A percentile compares a stretch with the other conserved stretches of the same genome.
Conservation (phyloP, 2,329 filamentous ascomycete species). For the Aspergillus uvarum region DNA sequence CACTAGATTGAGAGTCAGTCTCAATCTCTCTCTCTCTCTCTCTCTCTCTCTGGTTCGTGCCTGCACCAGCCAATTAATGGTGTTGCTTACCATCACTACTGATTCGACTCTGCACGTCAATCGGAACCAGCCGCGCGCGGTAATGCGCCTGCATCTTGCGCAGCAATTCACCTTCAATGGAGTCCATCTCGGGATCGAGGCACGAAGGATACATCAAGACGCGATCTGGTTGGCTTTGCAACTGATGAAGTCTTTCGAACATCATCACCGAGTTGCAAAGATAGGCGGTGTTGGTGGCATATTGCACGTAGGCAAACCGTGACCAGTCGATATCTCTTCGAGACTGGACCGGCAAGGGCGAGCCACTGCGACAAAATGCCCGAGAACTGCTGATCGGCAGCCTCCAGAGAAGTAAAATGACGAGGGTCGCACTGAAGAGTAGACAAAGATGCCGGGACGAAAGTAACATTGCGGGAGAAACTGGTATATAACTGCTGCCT, state of each 20-base stretch:
- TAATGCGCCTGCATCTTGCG: not conserved
- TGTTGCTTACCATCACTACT: not conserved
- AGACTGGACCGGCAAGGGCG: too few species aligned
- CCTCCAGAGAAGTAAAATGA: not conserved
- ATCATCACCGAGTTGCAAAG: conserved; percentile 6
- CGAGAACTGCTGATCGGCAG: too few species aligned
- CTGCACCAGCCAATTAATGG: too few species aligned
- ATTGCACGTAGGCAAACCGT: conserved; percentile 6
- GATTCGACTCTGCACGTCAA: not conserved
- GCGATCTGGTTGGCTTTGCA: not conserved
- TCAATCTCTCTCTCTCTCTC: too few species aligned
- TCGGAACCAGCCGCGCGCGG: not conserved
- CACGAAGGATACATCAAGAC: conserved; percentile 1
- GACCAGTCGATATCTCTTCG: not conserved
- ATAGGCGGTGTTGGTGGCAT: not conserved
- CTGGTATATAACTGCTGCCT: too few species aligned
- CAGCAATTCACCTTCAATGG: not conserved
- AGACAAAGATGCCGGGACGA: not conserved
- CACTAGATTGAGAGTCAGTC: too few species aligned
- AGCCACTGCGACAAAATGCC: too few species aligned
- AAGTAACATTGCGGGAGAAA: not conserved
- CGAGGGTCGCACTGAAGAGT: not conserved
- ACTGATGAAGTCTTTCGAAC: not conserved
- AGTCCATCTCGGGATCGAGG: not conserved
- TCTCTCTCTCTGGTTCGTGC: too few species aligned